Percentiles rank a stretch among this genome's conserved stretches.
Conservation (phyloP, 2,329 filamentous ascomycete species). For the Diatrype stigma region DNA sequence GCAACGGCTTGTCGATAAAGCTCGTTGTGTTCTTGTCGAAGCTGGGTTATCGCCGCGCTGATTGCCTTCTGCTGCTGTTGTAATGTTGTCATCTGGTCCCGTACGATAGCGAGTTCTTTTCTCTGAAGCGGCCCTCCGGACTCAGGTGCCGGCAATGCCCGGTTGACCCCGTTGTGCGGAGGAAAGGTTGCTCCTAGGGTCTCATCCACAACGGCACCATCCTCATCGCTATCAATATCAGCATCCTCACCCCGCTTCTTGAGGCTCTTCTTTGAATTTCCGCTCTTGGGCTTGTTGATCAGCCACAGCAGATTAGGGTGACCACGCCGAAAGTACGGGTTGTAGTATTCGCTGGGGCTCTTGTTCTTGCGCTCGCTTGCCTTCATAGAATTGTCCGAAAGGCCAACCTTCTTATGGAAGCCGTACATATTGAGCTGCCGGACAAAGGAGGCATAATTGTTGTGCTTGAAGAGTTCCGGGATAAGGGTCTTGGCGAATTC, state of each 20-base stretch:
- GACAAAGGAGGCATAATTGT: constrained; percentile 96
- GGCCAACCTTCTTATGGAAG: constrained; percentile 90
- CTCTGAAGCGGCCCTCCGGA: constrained; percentile 51
- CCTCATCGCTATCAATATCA: constrained; percentile 69
- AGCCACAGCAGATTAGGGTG: constrained; percentile 92
- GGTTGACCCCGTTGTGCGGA: constrained; percentile 21
- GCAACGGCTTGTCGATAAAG: constrained; percentile 82
- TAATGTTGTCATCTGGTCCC: constrained; percentile 75
- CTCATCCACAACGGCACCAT: constrained; percentile 40
- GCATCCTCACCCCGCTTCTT: constrained; percentile 60
- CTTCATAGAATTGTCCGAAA: constrained; percentile 97
- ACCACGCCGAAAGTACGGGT: constrained; percentile 91
- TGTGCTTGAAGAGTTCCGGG: constrained; percentile 98
- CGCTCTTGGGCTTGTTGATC: constrained; percentile 89
- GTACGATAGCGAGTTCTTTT: constrained; percentile 73
- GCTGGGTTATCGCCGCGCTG: constrained; percentile 71
- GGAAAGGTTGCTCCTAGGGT: constrained; percentile 36
- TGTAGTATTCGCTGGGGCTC: constrained; percentile 96
- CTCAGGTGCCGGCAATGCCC: constrained; percentile 40
- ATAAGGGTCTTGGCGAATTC: constrained; percentile 97
- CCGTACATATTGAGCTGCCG: constrained; percentile 96
- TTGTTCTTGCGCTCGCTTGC: constrained; percentile 97
- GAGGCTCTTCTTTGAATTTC: constrained; percentile 51
- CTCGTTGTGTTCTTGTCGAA: constrained; percentile 82
- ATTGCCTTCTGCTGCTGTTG: constrained; percentile 86